Base-by-base conservation (phyloP, 345 rosid species). In the Ceriops decandra region DNA sequence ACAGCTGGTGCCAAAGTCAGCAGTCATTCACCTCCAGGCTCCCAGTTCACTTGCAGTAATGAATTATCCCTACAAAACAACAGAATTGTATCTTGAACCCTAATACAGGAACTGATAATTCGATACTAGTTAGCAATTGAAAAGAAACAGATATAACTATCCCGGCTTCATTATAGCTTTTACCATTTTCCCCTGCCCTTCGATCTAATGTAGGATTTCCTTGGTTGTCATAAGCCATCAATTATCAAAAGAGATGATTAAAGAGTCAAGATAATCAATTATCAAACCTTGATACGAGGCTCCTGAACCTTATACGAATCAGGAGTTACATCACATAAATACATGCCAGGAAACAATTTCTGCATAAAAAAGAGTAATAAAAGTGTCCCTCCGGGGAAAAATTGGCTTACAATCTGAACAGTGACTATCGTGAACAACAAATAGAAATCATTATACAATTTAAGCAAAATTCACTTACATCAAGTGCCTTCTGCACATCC, bases 401-500 rank as follows among this genome's bases (percentile, higher is more conserved):
- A 11, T 35, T 24, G 19, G 5, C 47, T 38, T 11, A 38, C 47
- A 52, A 21, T 38, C 47, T 38, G 47, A 38, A 38, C 16, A 38
- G 11, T 38, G 47, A 11, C 47, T 1, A 38, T 38, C 47, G 3
- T 11, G 47, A 11, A 38, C 4, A 38, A 9, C 47, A 38, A 38
- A 16, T 38, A 11, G 16, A 38, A 38, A 38, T 38, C 15, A 38
- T 38, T 38, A 38, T 10, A 38, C 11, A 9, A 38, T 2, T 38
- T 1, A 21, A 60, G 27, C 49, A 15, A 57, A 62, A 11, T 35
- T 24, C 10, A 5, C 68, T 54, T 19, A 71, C 79, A 66, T 76
- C 79, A 33, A 71, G 65, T 31, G 47, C 64, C 67, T 71, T 76
- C 72, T 76, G 79, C 28, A 71, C 68, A 62, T 66, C 63, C 64